Base-by-base conservation (phyloP, 2,329 filamentous ascomycete species). In the Ceratocystiopsis minuta region DNA sequence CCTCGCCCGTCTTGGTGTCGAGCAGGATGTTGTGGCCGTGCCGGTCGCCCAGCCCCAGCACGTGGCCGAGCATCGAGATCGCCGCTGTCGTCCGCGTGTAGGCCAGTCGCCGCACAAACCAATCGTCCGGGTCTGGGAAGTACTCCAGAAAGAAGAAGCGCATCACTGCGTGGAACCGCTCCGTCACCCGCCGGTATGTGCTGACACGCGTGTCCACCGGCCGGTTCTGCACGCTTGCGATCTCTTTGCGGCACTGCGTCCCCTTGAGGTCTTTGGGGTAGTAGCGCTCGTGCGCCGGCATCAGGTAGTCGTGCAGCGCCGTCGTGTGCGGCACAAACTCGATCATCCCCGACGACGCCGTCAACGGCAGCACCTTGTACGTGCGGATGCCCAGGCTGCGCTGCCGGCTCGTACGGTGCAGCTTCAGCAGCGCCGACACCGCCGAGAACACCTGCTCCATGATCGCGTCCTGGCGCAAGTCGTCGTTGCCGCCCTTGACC, bases 371-470 rank as follows among this genome's bases (percentile, higher is more conserved):
- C 7, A 99, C 90, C 60, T 95, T 95, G 68, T 99, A 99, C 0
- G 90, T 96, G 44, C 92, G 72, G 54, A 99, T 92, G 10, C 80
- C 83, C 12, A 99, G 67, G 48, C 83, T 83, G 6, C 90, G 79
- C 54, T 94, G 86, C 34, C 86, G 80, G 3, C 90, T 95, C 13
- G 78, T 72, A 43, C 84, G 78, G 57, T 96, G 86, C 39, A 83
- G 78, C 55, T 83, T 82, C 20, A 99, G 66, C 17, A 98, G 72
- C 40, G 83, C 82, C 44, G 86, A 96, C 17, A 95, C 90, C 59
- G 93, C 86, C 45, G 87, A 84, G 57, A 98, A 99, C 1, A 98
- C 90, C 60, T 99, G 90, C 59, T 98, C 92, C 92, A 99, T 99
- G 65, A 76, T 98, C 37, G 88, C 85, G 54, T 99, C 90, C 62